phyloP scores from a whole-genome alignment of 345 rosid genomes.

The Corymbia maculata region DNA sequence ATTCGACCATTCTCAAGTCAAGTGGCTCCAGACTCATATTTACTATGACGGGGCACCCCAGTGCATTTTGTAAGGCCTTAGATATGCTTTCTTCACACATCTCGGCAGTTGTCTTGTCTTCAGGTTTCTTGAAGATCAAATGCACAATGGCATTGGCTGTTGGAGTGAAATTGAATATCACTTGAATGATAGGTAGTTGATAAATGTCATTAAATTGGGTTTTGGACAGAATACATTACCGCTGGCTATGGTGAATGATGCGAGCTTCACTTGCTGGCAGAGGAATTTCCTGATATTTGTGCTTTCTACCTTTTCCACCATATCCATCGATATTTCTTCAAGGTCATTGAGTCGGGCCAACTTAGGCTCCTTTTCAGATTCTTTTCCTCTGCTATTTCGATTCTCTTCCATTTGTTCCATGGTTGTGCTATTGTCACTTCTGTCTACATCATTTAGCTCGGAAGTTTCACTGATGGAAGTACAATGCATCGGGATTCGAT shows the following conservation, averaged over 20 bases:
- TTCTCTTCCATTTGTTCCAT: neutral
- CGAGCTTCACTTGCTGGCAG: slow-evolving; percentile 14
- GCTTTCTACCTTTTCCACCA: slow-evolving; percentile 11
- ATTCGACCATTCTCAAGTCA: neutral
- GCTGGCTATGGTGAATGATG: slow-evolving; percentile 16
- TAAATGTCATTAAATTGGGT: neutral
- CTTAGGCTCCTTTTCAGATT: neutral
- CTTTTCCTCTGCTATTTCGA: neutral
- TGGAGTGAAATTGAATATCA: neutral
- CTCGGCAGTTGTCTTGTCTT: slow-evolving; percentile 20
- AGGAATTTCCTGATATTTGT: slow-evolving; percentile 15
- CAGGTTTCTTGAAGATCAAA: slow-evolving; percentile 14
- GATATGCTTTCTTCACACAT: slow-evolving; percentile 20
- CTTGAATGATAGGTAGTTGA: neutral
- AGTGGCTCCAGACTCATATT: slow-evolving; percentile 18
- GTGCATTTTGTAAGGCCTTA: slow-evolving; percentile 6
- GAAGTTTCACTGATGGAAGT: neutral
- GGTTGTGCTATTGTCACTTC: neutral
- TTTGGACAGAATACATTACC: slow-evolving; percentile 3
- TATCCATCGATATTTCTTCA: slow-evolving; percentile 13
- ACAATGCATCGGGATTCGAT: neutral
- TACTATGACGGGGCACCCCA: slow-evolving; percentile 13
- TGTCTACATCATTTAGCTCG: neutral
- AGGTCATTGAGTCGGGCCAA: slow-evolving; percentile 2
- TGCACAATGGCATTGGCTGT: slow-evolving; percentile 20